phyloP scores from a whole-genome alignment of 805 yeast genomes.

The Cyberlindnera subsufficiens region DNA sequence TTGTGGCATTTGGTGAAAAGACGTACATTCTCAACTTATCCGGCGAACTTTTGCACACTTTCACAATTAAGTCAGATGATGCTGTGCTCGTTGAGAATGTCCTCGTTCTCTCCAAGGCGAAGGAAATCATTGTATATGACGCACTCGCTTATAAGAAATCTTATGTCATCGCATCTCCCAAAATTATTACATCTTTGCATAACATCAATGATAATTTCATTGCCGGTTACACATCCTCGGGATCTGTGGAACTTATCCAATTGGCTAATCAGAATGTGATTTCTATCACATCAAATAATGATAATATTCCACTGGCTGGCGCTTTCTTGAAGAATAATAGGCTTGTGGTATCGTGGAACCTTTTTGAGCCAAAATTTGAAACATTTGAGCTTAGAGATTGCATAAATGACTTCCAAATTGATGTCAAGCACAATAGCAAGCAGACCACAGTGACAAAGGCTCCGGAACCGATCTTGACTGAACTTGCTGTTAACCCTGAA shows the following conservation, averaged over 20 bases:
- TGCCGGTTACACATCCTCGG: constrained; percentile 24
- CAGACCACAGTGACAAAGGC: constrained; percentile 2
- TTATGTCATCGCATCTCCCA: neutral
- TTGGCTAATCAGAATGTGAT: neutral
- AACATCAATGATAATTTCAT: constrained; percentile 5
- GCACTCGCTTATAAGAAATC: neutral
- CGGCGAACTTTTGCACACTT: constrained; percentile 1
- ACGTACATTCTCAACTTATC: neutral
- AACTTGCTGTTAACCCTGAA: constrained; percentile 20
- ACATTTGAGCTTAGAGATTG: constrained; percentile 20
- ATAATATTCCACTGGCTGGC: constrained; percentile 23
- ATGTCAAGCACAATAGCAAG: constrained; percentile 17
- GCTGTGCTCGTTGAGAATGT: constrained; percentile 5
- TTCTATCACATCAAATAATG: constrained; percentile 15
- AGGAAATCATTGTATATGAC: neutral
- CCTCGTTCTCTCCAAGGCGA: neutral
- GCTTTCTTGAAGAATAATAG: constrained; percentile 13
- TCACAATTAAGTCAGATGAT: neutral
- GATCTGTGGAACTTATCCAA: constrained; percentile 24
- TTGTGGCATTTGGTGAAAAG: constrained; percentile 1
- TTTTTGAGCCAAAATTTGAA: constrained; percentile 33
- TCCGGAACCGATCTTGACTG: constrained; percentile 24
- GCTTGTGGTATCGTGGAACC: constrained; percentile 31
- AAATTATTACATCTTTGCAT: neutral
- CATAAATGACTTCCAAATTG: constrained; percentile 17